These are phyloP conservation scores for Breviolum minutum DNA, from an alignment of 73 alveolate genomes.

Conservation along the genomic window DNA sequence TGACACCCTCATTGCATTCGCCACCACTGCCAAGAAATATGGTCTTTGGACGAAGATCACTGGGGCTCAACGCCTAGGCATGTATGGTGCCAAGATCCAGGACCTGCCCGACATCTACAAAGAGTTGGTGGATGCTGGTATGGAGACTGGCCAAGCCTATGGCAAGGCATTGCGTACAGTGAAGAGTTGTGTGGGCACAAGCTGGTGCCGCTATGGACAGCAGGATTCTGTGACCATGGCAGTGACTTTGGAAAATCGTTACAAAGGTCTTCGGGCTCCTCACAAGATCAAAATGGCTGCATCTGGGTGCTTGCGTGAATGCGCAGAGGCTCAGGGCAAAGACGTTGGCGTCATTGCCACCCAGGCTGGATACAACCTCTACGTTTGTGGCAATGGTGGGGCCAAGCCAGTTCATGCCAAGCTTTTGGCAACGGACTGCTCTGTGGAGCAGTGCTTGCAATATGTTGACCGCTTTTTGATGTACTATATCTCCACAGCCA, in stretches of 20 bases:
- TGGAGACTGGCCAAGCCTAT: constrained; percentile 84
- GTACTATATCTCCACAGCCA: constrained; percentile 66
- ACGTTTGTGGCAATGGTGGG: too few relatives aligned
- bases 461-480: constrained; percentile 63
- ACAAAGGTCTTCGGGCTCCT: constrained; percentile 76
- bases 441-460: constrained; percentile 18
- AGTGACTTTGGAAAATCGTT: constrained; percentile 45
- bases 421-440: constrained; percentile 8
- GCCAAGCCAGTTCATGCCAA: too few relatives aligned
- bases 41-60: constrained; percentile 89
- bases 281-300: constrained; percentile 84
- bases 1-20: constrained; percentile 53
- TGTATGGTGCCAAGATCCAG: constrained; percentile 70
- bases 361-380: too few relatives aligned
- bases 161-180: constrained; percentile 86
- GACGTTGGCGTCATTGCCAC: constrained; percentile 80
- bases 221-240: constrained; percentile 89
- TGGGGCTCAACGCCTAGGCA: constrained; percentile 71
- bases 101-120: constrained; percentile 65
- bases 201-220: constrained; percentile 91
- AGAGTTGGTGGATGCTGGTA: constrained; percentile 79
- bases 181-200: constrained; percentile 88
- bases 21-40: constrained; percentile 56
- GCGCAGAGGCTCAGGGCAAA: constrained; percentile 92
- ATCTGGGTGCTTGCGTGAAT: constrained; percentile 77